A percentile compares a stretch with the other conserved stretches of the same genome.
These are phyloP conservation scores for Pyrenopolyporus hunteri DNA, from an alignment of 495 filamentous ascomycete genomes.

Conservation along the genomic window DNA sequence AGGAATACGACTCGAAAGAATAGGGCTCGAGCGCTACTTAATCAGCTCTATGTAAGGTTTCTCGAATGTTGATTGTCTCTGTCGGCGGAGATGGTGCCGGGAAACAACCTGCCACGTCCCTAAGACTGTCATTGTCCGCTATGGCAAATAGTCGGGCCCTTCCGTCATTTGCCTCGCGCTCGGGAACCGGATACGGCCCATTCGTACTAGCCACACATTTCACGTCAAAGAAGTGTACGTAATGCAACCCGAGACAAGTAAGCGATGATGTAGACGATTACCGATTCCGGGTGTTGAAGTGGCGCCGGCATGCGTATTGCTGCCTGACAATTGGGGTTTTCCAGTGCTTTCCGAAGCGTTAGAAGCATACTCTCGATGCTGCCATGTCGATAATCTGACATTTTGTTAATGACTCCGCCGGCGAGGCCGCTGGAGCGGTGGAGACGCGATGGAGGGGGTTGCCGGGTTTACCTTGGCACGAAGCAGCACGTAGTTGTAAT, in stretches of 20 bases:
- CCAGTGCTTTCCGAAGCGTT: neutral
- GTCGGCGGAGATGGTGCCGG: too few relatives aligned
- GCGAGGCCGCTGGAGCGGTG: slow-evolving; percentile 38
- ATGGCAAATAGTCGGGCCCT: neutral
- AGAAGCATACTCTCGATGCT: slow-evolving; percentile 20
- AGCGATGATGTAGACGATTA: slow-evolving; percentile 31
- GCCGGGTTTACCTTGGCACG: slow-evolving; percentile 31
- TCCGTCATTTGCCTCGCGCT: slow-evolving; percentile 4
- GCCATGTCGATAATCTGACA: slow-evolving; percentile 37
- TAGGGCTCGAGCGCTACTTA: too few relatives aligned
- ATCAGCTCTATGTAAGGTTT: neutral
- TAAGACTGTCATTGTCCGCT: neutral
- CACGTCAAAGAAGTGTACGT: slow-evolving; percentile 23
- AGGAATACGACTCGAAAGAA: slow-evolving; percentile 14
- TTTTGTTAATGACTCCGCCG: slow-evolving; percentile 45
- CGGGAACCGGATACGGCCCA: neutral
- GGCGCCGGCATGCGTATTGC: slow-evolving; percentile 15
- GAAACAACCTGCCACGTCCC: too few relatives aligned
- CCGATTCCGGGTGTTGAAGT: slow-evolving; percentile 10
- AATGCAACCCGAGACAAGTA: slow-evolving; percentile 18
- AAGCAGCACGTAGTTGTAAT: slow-evolving; percentile 26
- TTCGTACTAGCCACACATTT: neutral
- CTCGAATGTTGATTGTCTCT: neutral
- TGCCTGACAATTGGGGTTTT: slow-evolving; percentile 32
- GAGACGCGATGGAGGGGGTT: slow-evolving; percentile 28